phyloP scores from a whole-genome alignment of 768 basidiomycete species.

The Phanerodontia chrysosporium region DNA sequence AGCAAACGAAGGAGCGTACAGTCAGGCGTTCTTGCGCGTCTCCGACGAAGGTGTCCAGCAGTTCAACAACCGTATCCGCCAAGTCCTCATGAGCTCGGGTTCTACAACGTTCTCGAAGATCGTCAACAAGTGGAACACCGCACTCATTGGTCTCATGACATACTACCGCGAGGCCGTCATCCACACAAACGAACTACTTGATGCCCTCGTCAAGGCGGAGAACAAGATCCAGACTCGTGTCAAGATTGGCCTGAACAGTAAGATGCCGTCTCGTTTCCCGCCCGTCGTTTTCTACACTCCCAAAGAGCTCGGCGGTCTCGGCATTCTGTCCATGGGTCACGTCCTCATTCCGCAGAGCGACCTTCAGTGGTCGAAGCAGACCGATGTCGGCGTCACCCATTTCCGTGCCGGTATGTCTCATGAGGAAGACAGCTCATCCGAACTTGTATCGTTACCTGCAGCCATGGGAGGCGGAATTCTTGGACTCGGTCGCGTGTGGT shows the following conservation, averaged over 20 bases:
- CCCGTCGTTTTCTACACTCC: conserved; percentile 95
- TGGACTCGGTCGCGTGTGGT: conserved; percentile 98
- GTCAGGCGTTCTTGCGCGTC: conserved; percentile 95
- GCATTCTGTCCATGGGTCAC: conserved; percentile 99
- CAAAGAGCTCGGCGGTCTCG: conserved; percentile 96
- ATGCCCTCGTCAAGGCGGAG: conserved; percentile 95
- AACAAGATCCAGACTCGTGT: conserved; percentile 99
- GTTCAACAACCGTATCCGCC: conserved; percentile 96
- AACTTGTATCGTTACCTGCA: conserved; percentile 96
- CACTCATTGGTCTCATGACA: conserved; percentile 93
- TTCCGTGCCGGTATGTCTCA: conserved; percentile 99
- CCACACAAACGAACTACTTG: conserved; percentile 93
- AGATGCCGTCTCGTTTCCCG: conserved; percentile 99
- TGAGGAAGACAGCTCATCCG: conserved; percentile 94
- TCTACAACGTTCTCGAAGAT: conserved; percentile 99
- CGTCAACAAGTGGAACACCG: conserved; percentile 97
- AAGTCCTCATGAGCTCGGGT: conserved; percentile 97
- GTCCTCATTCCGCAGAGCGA: conserved; percentile 98
- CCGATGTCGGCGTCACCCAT: conserved; percentile 94
- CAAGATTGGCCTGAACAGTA: conserved; percentile 98
- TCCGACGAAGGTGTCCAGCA: conserved; percentile 95
- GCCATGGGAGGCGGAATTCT: conserved; percentile 96
- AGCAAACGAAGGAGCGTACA: conserved; percentile 95
- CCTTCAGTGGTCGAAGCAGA: conserved; percentile 96
- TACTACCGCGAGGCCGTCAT: conserved; percentile 98